Evolutionary conservation across 306 rosid genomes (phyloP).

Genomic region (Crataegus laevigata): DNA sequence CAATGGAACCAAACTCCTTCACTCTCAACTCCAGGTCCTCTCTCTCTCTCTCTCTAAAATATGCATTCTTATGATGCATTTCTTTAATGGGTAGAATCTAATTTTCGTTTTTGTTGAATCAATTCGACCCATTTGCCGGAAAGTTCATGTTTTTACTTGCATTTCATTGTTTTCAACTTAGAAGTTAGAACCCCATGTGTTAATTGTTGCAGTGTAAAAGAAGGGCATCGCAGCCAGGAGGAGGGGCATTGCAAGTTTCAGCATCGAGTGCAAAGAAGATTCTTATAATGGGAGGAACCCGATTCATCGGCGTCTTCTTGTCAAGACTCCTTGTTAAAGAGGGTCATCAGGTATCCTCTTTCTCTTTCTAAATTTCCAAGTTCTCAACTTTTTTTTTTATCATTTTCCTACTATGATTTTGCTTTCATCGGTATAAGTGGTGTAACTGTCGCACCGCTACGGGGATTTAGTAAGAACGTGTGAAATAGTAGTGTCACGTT

Average conservation of each 20-base stretch:
- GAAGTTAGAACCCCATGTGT: not conserved
- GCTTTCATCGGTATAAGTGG: not conserved
- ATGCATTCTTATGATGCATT: not conserved
- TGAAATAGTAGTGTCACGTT: not conserved
- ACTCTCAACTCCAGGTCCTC: conserved; percentile 64
- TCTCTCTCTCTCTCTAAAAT: not conserved
- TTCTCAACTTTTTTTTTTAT: not conserved
- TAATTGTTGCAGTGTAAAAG: conserved; percentile 45
- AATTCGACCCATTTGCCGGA: not conserved
- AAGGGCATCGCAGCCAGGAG: conserved; percentile 52
- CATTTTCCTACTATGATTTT: not conserved
- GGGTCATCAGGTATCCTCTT: conserved; percentile 70
- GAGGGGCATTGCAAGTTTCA: conserved; percentile 42
- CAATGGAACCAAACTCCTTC: conserved; percentile 69
- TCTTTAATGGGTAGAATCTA: not conserved
- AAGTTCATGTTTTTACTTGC: not conserved
- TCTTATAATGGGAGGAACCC: conserved; percentile 93
- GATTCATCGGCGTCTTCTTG: conserved; percentile 88
- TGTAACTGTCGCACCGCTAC: not conserved
- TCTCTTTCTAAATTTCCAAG: not conserved
- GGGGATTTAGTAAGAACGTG: no score
- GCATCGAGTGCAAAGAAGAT: conserved; percentile 81
- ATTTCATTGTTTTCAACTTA: not conserved
- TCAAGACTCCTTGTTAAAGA: conserved; percentile 88
- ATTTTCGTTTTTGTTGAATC: not conserved